Evolutionary conservation across 495 filamentous ascomycete genomes (phyloP), one percentile per base, ranked within the genome.

Genomic region (Hypomontagnella submonticulosa): DNA sequence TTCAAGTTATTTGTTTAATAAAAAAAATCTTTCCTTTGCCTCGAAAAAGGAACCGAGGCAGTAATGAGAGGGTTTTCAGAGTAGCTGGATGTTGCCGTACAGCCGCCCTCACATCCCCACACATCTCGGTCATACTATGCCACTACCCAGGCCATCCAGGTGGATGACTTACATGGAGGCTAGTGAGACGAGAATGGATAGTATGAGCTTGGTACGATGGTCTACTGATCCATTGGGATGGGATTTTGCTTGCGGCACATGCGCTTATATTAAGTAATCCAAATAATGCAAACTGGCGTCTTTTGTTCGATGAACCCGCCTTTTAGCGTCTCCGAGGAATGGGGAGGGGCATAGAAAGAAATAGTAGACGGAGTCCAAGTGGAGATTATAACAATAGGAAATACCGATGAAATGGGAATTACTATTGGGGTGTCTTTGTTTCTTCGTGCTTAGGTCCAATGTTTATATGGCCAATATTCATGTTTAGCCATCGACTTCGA

Each of bases 131-230:
- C 51, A 48, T 70, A 70, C 67, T 70, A 69, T 70, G 57, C 53
- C 52, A 52, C 52, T 62, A 70, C 47, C 57, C 52, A 58, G 46
- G 42, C 46, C 51, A 66, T 36, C 57, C 51, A 57, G 52, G 61
- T 66, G 61, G 67, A 61, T 70, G 67, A 70, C 67, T 66, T 70
- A 70, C 67, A 70, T 70, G 19, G 67, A 70, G 47, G 67, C 67
- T 70, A 70, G 62, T 54, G 51, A 58, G 67, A 66, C 55, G 62
- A 62, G 47, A 56, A 52, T 54, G 51, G 55, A 70, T 70, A 66
- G 67, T 62, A 61, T 63, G 67, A 66, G 52, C 44, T 66, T 70
- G 67, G 67, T 66, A 66, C 67, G 66, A 63, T 68, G 55, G 53
- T 50, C 54, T 68, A 57, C 65, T 68, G 58, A 69, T 64, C 59